A percentile compares a stretch with the other conserved stretches of the same genome.
Conservation (phyloP, 805 yeast genomes). For the Zygotorulaspora chibaensis region DNA sequence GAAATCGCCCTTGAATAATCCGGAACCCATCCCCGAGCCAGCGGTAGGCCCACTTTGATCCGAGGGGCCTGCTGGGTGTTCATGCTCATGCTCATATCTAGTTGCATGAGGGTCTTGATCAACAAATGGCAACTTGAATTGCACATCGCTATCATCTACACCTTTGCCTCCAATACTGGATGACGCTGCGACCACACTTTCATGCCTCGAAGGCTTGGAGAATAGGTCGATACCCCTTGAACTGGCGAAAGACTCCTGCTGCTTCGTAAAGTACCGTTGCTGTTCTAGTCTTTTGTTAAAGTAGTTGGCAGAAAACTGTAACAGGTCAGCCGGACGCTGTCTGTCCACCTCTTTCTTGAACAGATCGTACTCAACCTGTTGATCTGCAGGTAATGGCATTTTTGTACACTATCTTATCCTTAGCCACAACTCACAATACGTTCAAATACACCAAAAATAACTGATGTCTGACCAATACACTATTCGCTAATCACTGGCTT, state of each 20-base stretch:
- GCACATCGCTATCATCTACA: conserved; percentile 18
- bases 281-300: conserved; percentile 59
- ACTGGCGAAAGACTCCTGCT: conserved; percentile 37
- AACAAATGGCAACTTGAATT: conserved; percentile 59
- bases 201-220: conserved; percentile 38
- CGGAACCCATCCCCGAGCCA: conserved; percentile 9
- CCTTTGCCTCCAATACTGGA: conserved; percentile 11
- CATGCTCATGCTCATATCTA: conserved; percentile 13
- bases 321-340: conserved; percentile 59
- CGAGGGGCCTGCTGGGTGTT: neutral
- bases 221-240: conserved; percentile 49
- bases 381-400: conserved; percentile 22
- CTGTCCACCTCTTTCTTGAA: conserved; percentile 54
- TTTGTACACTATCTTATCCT: neutral
- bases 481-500: neutral
- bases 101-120: conserved; percentile 60
- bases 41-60: conserved; percentile 1
- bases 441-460: neutral
- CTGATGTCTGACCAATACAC: neutral
- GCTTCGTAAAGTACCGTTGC: conserved; percentile 52
- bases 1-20: conserved; percentile 30
- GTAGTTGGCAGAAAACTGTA: conserved; percentile 73
- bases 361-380: conserved; percentile 49
- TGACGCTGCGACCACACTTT: conserved; percentile 32
- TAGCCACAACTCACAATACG: neutral